Evolutionary conservation across 2,329 filamentous ascomycete genomes (phyloP).

Genomic region (Fusarium verrucosum): DNA sequence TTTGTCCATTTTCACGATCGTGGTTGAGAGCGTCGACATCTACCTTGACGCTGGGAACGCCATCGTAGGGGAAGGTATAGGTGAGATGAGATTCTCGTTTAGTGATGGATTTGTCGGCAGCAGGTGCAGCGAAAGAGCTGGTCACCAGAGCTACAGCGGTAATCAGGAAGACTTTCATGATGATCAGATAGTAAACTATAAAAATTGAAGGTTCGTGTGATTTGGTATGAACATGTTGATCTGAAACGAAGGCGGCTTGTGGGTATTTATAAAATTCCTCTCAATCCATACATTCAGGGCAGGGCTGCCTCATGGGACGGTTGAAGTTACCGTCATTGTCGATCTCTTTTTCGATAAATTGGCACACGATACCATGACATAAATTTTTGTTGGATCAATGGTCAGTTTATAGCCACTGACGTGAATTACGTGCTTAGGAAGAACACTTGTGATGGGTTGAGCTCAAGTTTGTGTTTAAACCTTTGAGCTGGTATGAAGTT

Average conservation of each 20-base stretch:
- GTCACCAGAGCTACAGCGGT: neutral
- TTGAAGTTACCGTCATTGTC: neutral
- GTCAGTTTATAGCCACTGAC: neutral
- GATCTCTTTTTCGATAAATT: neutral
- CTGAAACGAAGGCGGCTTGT: fast-evolving
- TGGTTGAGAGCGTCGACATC: neutral
- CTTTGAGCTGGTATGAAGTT: slow-evolving; percentile 13
- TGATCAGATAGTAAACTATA: fast-evolving
- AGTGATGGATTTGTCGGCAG: neutral
- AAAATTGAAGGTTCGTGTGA: neutral
- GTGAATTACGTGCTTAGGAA: neutral
- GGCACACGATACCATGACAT: neutral
- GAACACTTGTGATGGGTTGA: neutral
- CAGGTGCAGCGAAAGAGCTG: neutral
- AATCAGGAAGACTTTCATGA: slow-evolving; percentile 1
- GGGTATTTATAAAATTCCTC: neutral
- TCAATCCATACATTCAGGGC: fast-evolving
- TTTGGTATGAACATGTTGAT: too few species aligned
- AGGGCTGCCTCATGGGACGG: neutral
- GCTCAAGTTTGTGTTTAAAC: neutral
- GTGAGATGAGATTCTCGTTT: neutral
- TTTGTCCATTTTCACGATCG: neutral
- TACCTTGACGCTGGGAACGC: neutral
- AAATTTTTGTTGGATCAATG: neutral
- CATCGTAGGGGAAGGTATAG: neutral